A percentile compares a stretch with the other conserved stretches of the same genome.
Evolutionary conservation across 1,139 yeast genomes (phyloP).

Genomic region (Blastobotrys buckinghamii): DNA sequence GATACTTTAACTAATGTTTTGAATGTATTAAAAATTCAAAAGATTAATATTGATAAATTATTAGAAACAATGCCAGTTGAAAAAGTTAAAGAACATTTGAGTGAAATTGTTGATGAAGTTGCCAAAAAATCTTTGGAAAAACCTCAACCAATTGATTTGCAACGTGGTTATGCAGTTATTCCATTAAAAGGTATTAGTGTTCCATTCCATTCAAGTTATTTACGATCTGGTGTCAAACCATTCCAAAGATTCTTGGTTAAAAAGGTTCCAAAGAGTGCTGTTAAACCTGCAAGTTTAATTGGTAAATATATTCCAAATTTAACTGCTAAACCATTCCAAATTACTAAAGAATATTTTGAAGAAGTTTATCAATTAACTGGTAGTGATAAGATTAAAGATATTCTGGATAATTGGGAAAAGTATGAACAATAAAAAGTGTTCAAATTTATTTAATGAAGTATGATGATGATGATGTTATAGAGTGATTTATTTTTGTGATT

Average conservation of each 20-base stretch:
- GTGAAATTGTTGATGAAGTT: slow-evolving; percentile 83
- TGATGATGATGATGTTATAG: background rate
- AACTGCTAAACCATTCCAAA: slow-evolving; percentile 95
- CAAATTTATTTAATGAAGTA: background rate
- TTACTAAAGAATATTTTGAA: slow-evolving; percentile 93
- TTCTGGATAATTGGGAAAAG: slow-evolving; percentile 92
- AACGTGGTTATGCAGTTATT: slow-evolving; percentile 96
- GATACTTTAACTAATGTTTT: slow-evolving; percentile 90
- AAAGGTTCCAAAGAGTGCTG: slow-evolving; percentile 92
- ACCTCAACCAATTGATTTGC: slow-evolving; percentile 94
- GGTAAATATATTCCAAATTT: slow-evolving; percentile 97
- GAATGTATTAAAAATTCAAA: slow-evolving; percentile 87
- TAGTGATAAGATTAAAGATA: slow-evolving; percentile 82
- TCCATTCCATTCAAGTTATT: slow-evolving; percentile 97
- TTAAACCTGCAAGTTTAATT: slow-evolving; percentile 87
- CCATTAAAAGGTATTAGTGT: slow-evolving; percentile 98
- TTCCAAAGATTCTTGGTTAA: slow-evolving; percentile 95
- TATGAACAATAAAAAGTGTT: slow-evolving; percentile 39
- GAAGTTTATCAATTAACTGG: slow-evolving; percentile 90
- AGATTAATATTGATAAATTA: slow-evolving; percentile 85
- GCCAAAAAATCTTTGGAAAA: slow-evolving; percentile 74
- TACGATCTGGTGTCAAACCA: slow-evolving; percentile 97
- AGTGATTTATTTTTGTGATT: background rate
- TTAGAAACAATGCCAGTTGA: slow-evolving; percentile 79
- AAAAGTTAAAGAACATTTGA: slow-evolving; percentile 78